Percentiles rank a stretch among this genome's conserved stretches.
phyloP scores from a whole-genome alignment of 352 stramenopile genomes.

The Albugo laibachii region DNA sequence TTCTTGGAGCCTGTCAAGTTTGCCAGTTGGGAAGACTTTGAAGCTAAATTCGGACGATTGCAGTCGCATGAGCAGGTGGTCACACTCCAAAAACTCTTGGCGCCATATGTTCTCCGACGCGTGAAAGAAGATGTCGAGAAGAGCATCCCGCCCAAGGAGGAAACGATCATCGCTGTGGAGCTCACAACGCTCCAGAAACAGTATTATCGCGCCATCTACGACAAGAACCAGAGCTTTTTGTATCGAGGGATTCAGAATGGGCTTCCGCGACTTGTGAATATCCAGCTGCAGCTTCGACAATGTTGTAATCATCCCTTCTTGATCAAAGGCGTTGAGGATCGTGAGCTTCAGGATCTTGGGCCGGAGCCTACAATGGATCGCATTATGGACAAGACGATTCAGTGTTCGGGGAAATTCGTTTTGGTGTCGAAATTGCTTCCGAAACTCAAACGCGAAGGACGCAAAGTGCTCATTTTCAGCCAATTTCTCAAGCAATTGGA shows the following conservation, averaged over 20 bases:
- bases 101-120: slow-evolving; percentile 88
- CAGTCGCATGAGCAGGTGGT: slow-evolving; percentile 87
- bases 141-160: slow-evolving; percentile 91
- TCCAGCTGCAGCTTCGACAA: slow-evolving; percentile 98
- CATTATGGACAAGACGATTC: slow-evolving; percentile 71
- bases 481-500: slow-evolving; percentile 89
- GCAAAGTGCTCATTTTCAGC: slow-evolving; percentile 93
- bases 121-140: slow-evolving; percentile 97
- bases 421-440: slow-evolving; percentile 80
- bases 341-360: slow-evolving; percentile 60
- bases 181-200: slow-evolving; percentile 97
- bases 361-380: slow-evolving; percentile 18
- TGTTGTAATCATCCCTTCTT: slow-evolving; percentile 99
- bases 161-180: slow-evolving; percentile 92
- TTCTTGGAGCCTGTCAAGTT: slow-evolving; percentile 92
- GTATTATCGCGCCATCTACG: slow-evolving; percentile 98
- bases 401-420: slow-evolving; percentile 75
- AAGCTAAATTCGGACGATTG: slow-evolving; percentile 84
- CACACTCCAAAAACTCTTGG: slow-evolving; percentile 85
- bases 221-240: slow-evolving; percentile 97
- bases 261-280: slow-evolving; percentile 91
- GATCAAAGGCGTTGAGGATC: slow-evolving; percentile 86
- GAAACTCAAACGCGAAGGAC: slow-evolving; percentile 82
- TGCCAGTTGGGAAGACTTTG: slow-evolving; percentile 72
- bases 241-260: slow-evolving; percentile 76